Percentiles rank a stretch among this genome's conserved stretches.
Conservation (phyloP, 2,329 filamentous ascomycete species). For the Ophiocordyceps sinensis region DNA sequence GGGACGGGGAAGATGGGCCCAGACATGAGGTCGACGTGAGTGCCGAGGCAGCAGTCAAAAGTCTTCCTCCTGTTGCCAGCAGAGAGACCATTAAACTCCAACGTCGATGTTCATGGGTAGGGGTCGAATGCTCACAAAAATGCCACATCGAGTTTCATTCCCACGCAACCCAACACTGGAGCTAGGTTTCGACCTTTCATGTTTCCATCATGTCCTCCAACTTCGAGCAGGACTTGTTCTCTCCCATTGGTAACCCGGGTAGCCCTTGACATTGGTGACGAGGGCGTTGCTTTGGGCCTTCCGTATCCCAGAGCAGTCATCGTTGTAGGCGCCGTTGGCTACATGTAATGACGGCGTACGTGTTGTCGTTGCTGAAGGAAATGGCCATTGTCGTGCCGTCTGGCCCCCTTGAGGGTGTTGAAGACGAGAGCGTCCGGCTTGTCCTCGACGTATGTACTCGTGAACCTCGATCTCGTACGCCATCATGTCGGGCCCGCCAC, state of each 20-base stretch:
- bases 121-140: too few relatives aligned
- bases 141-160: too few relatives aligned
- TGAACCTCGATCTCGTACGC: neutral
- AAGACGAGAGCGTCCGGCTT: constrained; percentile 7
- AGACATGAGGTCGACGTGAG: too few relatives aligned
- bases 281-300: constrained; percentile 6
- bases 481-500: neutral
- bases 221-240: neutral
- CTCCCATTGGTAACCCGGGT: neutral
- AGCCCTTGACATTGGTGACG: constrained; percentile 7
- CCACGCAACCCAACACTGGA: too few relatives aligned
- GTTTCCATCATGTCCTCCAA: neutral
- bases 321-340: constrained; percentile 6
- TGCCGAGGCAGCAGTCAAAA: too few relatives aligned
- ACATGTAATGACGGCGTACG: constrained; percentile 16
- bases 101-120: too few relatives aligned
- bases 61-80: too few relatives aligned
- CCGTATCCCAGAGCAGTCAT: constrained; percentile 11
- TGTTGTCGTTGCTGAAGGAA: constrained; percentile 18
- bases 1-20: too few relatives aligned
- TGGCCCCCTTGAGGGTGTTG: constrained; percentile 8
- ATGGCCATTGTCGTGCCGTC: constrained; percentile 8
- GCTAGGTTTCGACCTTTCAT: too few relatives aligned
- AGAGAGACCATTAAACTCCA: too few relatives aligned
- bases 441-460: constrained; percentile 7